Conservation (phyloP, 1,284 basidiomycete genomes). For the Irpex sp. region DNA sequence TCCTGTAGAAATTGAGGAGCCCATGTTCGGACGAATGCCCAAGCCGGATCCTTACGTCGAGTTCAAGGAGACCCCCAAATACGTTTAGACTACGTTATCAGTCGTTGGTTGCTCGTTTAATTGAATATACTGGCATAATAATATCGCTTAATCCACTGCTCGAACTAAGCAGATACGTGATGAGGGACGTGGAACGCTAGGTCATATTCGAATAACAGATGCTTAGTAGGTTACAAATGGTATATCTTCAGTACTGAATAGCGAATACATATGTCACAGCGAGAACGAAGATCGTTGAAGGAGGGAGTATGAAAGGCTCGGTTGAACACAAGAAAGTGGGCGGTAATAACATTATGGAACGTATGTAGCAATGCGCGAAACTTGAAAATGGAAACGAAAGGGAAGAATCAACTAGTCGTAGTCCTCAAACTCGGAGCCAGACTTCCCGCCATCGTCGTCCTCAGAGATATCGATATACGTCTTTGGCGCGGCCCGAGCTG, state of each 20-base stretch:
- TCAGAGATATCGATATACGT: conserved; percentile 40
- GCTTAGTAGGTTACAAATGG: background rate
- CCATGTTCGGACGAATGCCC: conserved; percentile 56
- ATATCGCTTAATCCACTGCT: background rate
- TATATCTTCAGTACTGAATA: background rate
- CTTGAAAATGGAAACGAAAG: background rate
- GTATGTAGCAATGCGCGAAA: background rate
- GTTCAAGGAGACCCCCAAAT: conserved; percentile 52
- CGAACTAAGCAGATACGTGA: background rate
- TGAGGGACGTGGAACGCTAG: background rate
- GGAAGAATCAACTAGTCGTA: conserved; percentile 17
- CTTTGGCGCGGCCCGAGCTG: conserved; percentile 31
- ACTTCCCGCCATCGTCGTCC: conserved; percentile 24
- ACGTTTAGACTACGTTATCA: conserved; percentile 19
- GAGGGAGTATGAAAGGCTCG: too few relatives aligned
- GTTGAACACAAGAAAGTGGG: background rate
- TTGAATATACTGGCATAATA: background rate
- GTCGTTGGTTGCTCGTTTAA: background rate
- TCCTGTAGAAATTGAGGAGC: conserved; percentile 54
- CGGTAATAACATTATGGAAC: background rate
- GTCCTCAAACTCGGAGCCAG: conserved; percentile 28
- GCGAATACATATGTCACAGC: background rate
- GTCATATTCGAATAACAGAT: background rate
- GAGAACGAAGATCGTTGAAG: background rate
- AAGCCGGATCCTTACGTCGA: conserved; percentile 51